These are phyloP conservation scores for Hericium erinaceus DNA, from an alignment of 768 basidiomycete species.

Conservation along the genomic window DNA sequence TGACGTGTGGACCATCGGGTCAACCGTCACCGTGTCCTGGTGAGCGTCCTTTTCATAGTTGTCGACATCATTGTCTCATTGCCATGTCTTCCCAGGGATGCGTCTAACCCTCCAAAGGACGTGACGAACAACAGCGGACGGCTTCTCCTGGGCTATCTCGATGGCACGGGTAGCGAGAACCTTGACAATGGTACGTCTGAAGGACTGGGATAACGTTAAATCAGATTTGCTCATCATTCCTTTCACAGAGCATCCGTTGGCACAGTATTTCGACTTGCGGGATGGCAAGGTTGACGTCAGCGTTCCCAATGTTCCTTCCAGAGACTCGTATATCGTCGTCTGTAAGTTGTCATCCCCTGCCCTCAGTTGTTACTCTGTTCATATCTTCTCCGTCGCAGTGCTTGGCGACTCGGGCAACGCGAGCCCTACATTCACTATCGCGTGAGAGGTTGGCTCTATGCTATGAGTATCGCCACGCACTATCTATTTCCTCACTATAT, in stretches of 20 bases:
- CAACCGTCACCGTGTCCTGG: not conserved
- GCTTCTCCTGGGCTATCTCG: slow-evolving; percentile 42
- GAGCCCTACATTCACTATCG: slow-evolving; percentile 52
- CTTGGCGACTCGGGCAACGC: slow-evolving; percentile 61
- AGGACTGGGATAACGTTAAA: not conserved
- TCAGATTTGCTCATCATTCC: not conserved
- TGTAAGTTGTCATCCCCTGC: slow-evolving; percentile 33
- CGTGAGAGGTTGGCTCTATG: not conserved
- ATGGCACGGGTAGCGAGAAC: slow-evolving; percentile 36
- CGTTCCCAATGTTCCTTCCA: slow-evolving; percentile 39
- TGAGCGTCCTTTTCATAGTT: not conserved
- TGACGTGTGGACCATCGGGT: not conserved
- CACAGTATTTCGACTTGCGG: slow-evolving; percentile 41
- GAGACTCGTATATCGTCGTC: slow-evolving; percentile 49
- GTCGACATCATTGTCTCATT: too few species aligned
- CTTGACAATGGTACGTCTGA: slow-evolving; percentile 38
- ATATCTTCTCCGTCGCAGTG: slow-evolving; percentile 28
- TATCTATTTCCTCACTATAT: too few species aligned
- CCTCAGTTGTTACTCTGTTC: not conserved
- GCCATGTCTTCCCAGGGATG: slow-evolving; percentile 31
- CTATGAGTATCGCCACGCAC: too few species aligned
- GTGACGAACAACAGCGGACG: slow-evolving; percentile 37
- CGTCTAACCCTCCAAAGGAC: slow-evolving; percentile 18
- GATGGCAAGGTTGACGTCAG: slow-evolving; percentile 38
- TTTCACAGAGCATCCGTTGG: slow-evolving; percentile 45